These are phyloP conservation scores for Rheum nobile DNA, from an alignment of 148 eudicot genomes.

Conservation along the genomic window DNA sequence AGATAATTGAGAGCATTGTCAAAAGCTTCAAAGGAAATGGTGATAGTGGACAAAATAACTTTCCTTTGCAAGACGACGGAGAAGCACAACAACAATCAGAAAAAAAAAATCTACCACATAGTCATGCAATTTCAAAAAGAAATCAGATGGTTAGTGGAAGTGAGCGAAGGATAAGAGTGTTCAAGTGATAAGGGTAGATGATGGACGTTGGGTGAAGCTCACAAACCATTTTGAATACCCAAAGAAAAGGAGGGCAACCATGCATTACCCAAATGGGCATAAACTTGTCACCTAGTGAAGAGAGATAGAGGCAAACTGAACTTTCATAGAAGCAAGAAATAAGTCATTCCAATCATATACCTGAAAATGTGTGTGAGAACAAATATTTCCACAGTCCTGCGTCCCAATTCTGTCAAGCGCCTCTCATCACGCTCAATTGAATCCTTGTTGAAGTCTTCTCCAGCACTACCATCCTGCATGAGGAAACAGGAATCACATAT, in stretches of 20 bases:
- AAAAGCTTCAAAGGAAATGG: not conserved
- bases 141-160: not conserved
- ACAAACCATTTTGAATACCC: not conserved
- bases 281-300: not conserved
- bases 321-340: not conserved
- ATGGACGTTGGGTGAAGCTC: not conserved
- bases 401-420: slow-evolving; percentile 87
- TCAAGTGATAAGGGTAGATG: too few species aligned
- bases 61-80: too few species aligned
- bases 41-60: too few species aligned
- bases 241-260: not conserved
- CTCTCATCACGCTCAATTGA: slow-evolving; percentile 84
- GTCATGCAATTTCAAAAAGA: not conserved
- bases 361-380: slow-evolving; percentile 79
- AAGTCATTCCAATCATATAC: slow-evolving; percentile 18
- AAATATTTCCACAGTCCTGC: slow-evolving; percentile 91
- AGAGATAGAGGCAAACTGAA: not conserved
- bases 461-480: slow-evolving; percentile 65
- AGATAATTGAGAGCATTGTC: not conserved
- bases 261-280: not conserved
- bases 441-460: slow-evolving; percentile 77
- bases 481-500: not conserved
- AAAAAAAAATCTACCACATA: not conserved
- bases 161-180: too few species aligned
- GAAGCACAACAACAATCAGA: not conserved